These are phyloP conservation scores for Carex cristatella DNA, from an alignment of 176 grass and related monocot species.

Conservation along the genomic window DNA sequence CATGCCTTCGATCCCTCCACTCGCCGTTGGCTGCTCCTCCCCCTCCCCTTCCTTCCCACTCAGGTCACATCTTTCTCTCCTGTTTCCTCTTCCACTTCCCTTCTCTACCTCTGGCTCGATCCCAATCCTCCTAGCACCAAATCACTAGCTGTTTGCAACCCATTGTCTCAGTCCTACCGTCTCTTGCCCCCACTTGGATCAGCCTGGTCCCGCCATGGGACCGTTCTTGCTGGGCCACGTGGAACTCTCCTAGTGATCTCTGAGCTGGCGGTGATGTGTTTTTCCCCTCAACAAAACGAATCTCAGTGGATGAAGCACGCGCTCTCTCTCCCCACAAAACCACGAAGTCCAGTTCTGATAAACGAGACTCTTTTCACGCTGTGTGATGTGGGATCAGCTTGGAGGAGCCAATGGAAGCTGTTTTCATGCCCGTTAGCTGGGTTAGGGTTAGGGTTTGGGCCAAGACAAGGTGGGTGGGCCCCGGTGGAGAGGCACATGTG, in stretches of 20 bases:
- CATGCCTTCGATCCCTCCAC: conserved; percentile 75
- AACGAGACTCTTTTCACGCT: conserved; percentile 69
- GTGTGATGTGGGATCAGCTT: conserved; percentile 83
- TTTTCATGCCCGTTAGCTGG: conserved; percentile 69
- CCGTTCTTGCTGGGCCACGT: conserved; percentile 69
- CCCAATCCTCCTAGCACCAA: conserved; percentile 45
- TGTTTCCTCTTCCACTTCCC: conserved; percentile 69
- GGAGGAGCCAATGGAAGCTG: conserved; percentile 98
- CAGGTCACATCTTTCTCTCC: conserved; percentile 65
- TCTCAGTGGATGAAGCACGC: conserved; percentile 85
- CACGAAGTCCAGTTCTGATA: conserved; percentile 80
- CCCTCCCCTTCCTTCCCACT: conserved; percentile 75
- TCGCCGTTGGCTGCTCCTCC: conserved; percentile 73
- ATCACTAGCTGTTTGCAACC: conserved; percentile 89
- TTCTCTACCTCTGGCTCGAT: conserved; percentile 97
- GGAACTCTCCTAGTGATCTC: conserved; percentile 74
- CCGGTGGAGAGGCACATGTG: conserved; percentile 54
- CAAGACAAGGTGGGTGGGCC: conserved; percentile 54
- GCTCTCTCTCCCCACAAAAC: conserved; percentile 85
- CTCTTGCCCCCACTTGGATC: conserved; percentile 85
- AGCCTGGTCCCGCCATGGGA: conserved; percentile 97
- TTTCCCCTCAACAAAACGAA: conserved; percentile 38
- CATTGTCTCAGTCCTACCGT: conserved; percentile 58
- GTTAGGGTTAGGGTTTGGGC: conserved; percentile 37
- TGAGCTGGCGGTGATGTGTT: conserved; percentile 82